These are phyloP conservation scores for Lasiosphaeriaceae sp. DNA, from an alignment of 495 filamentous ascomycete genomes.

Conservation along the genomic window DNA sequence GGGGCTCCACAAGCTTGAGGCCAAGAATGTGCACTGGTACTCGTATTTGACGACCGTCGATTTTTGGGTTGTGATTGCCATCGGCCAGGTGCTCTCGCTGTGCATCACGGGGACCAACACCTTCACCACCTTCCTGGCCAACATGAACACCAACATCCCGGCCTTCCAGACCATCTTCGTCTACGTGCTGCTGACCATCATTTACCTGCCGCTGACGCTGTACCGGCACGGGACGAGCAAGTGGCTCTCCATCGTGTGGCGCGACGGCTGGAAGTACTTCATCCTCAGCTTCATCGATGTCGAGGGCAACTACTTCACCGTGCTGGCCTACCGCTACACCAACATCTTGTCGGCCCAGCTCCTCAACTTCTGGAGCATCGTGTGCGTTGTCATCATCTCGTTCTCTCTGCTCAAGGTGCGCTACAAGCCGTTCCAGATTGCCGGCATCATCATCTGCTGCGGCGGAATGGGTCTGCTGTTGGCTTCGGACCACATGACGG, in stretches of 20 bases:
- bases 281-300: slow-evolving; percentile 92
- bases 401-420: slow-evolving; percentile 78
- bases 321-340: slow-evolving; percentile 90
- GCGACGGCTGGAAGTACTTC: slow-evolving; percentile 89
- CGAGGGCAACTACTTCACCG: slow-evolving; percentile 95
- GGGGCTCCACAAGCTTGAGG: slow-evolving; percentile 42
- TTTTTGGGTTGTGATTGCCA: slow-evolving; percentile 75
- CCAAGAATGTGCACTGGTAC: slow-evolving; percentile 58
- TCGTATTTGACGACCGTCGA: slow-evolving; percentile 78
- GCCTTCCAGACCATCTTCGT: slow-evolving; percentile 96
- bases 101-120: slow-evolving; percentile 89
- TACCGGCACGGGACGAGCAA: slow-evolving; percentile 75
- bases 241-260: slow-evolving; percentile 58
- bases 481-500: slow-evolving; percentile 80
- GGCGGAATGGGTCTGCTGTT: slow-evolving; percentile 89
- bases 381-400: slow-evolving; percentile 83
- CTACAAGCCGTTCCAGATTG: slow-evolving; percentile 78
- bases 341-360: slow-evolving; percentile 87
- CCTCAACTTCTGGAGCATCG: slow-evolving; percentile 98
- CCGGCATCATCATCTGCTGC: slow-evolving; percentile 85
- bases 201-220: slow-evolving; percentile 79
- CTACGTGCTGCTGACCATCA: slow-evolving; percentile 76
- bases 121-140: slow-evolving; percentile 70
- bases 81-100: slow-evolving; percentile 85
- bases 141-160: slow-evolving; percentile 75